Conservation (phyloP, 164 flowering plant species). For the Stephania yunnanensis region DNA sequence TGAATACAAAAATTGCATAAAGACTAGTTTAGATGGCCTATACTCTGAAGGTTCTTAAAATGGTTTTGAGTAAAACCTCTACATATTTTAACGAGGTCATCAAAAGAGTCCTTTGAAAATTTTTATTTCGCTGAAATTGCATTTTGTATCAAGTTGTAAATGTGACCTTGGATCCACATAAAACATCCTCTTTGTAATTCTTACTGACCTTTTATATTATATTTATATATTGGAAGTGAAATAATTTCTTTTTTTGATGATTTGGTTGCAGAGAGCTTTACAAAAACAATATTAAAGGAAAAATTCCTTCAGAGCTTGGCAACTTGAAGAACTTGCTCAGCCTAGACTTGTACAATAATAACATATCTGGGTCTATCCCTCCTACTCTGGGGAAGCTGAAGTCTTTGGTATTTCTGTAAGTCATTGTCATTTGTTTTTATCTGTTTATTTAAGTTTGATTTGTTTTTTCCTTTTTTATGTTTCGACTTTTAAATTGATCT, state of each 20-base stretch:
- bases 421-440: conserved; percentile 9
- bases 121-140: no score
- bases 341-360: conserved; percentile 88
- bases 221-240: background rate
- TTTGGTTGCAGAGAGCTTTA: conserved; percentile 66
- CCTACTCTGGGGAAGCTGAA: conserved; percentile 71
- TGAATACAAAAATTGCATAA: no score
- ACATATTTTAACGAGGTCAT: no score
- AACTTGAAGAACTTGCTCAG: conserved; percentile 78
- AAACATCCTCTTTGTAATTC: background rate
- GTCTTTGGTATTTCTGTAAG: conserved; percentile 84
- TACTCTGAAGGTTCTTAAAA: no score
- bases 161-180: no score
- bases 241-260: background rate
- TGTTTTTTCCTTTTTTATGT: background rate
- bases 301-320: conserved; percentile 86
- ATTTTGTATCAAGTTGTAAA: no score
- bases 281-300: conserved; percentile 81
- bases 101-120: no score
- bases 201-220: background rate
- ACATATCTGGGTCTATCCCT: conserved; percentile 73
- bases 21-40: no score
- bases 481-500: background rate
- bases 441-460: background rate
- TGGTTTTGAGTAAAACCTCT: no score